phyloP scores from a whole-genome alignment of 2,329 filamentous ascomycete genomes.

The Teratosphaeria destructans region DNA sequence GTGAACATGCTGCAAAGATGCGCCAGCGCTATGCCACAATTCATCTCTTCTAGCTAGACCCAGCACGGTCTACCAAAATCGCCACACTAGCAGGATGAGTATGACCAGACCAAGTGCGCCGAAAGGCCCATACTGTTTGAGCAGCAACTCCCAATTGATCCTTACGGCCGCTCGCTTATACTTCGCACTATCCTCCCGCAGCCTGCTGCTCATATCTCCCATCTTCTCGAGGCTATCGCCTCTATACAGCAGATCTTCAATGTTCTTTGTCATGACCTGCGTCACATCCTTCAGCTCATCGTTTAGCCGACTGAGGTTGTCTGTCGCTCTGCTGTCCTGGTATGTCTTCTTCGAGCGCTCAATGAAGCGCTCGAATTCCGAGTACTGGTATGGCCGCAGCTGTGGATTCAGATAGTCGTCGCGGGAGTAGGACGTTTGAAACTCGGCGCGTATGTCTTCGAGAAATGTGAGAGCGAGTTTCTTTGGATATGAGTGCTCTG shows the following conservation, averaged over 20 bases:
- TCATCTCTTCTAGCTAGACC: background rate
- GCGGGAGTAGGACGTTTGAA: conserved; percentile 71
- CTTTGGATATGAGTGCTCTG: conserved; percentile 86
- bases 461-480: conserved; percentile 99
- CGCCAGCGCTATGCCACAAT: conserved; percentile 9
- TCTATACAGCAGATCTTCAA: conserved; percentile 90
- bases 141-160: conserved; percentile 94
- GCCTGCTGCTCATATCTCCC: conserved; percentile 73
- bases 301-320: conserved; percentile 91
- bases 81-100: conserved; percentile 79
- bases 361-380: conserved; percentile 98
- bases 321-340: conserved; percentile 78
- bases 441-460: conserved; percentile 80
- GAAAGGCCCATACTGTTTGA: conserved; percentile 95
- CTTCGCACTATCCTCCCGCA: conserved; percentile 89
- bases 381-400: conserved; percentile 87
- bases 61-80: conserved; percentile 60
- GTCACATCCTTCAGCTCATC: conserved; percentile 96
- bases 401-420: conserved; percentile 62
- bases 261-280: conserved; percentile 99
- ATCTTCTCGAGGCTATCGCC: conserved; percentile 92
- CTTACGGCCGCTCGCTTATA: conserved; percentile 84
- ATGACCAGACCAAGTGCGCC: conserved; percentile 72
- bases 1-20: background rate
- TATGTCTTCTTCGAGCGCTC: conserved; percentile 86